These are phyloP conservation scores for Gymnopus androsaceus DNA, from an alignment of 1,284 basidiomycete species.

Conservation along the genomic window DNA sequence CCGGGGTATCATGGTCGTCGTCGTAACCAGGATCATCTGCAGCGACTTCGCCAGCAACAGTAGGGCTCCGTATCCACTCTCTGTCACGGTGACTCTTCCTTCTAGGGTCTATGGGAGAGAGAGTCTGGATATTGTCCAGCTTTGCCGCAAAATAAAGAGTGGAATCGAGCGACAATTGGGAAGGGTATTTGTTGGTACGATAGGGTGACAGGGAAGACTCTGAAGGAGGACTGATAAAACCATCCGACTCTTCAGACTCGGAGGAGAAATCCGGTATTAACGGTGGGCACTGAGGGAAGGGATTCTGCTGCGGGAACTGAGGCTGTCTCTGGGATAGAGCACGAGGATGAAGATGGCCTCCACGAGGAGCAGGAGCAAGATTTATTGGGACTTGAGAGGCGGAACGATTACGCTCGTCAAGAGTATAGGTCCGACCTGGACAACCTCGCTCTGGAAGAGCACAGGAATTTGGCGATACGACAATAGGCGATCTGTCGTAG, in stretches of 20 bases:
- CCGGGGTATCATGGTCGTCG: conserved; percentile 8
- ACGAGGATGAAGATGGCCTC: conserved; percentile 50
- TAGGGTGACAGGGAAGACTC: conserved; percentile 17
- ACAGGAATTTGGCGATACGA: conserved; percentile 64
- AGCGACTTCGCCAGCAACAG: conserved; percentile 7
- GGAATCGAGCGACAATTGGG: conserved; percentile 3
- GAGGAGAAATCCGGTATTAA: conserved; percentile 63
- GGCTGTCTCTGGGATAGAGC: conserved; percentile 27
- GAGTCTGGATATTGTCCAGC: conserved; percentile 3
- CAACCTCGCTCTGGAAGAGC: conserved; percentile 71
- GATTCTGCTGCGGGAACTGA: conserved; percentile 24
- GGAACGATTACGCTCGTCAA: conserved; percentile 35
- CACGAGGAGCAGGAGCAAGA: conserved; percentile 24
- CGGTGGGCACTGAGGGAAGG: conserved; percentile 32
- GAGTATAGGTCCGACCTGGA: conserved; percentile 63
- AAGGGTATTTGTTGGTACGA: conserved; percentile 14
- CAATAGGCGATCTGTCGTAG: conserved; percentile 74
- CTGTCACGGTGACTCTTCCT: conserved; percentile 6
- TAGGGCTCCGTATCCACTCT: conserved; percentile 14
- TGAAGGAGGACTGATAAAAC: conserved; percentile 38
- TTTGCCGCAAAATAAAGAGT: background rate
- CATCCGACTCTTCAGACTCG: conserved; percentile 64
- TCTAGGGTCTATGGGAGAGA: conserved; percentile 9
- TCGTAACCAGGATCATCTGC: conserved; percentile 16
- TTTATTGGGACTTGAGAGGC: conserved; percentile 15